A percentile compares a stretch with the other conserved stretches of the same genome.
phyloP scores from a whole-genome alignment of 2,329 filamentous ascomycete species.

The Sphaerulina vaccinii region DNA sequence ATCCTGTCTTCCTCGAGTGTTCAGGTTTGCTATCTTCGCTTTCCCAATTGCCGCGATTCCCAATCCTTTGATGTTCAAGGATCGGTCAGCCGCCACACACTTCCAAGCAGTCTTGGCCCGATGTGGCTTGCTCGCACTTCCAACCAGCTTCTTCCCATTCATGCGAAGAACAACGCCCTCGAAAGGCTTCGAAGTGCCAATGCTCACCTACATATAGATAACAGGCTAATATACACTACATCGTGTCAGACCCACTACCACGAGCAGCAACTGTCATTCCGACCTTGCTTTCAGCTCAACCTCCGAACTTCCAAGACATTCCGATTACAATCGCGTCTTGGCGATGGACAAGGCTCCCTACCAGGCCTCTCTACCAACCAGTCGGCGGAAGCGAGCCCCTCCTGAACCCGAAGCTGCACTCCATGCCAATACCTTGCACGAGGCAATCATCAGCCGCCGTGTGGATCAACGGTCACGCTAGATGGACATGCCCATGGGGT shows the following conservation, averaged over 20 bases:
- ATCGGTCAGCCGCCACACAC: no score
- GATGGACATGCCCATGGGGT: constrained; percentile 8
- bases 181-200: constrained; percentile 12
- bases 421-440: not conserved
- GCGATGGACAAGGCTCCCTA: not conserved
- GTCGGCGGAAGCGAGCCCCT: not conserved
- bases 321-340: constrained; percentile 3
- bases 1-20: not conserved
- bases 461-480: constrained; percentile 7
- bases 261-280: not conserved
- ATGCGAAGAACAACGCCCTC: constrained; percentile 3
- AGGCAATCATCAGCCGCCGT: not conserved
- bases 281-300: constrained; percentile 4
- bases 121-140: constrained; percentile 5
- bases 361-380: not conserved
- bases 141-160: not conserved
- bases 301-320: constrained; percentile 12
- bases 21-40: no score
- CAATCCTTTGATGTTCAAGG: no score
- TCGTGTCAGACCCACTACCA: not conserved
- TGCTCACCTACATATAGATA: constrained; percentile 1
- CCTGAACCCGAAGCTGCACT: no score
- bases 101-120: constrained; percentile 11
- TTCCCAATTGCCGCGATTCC: no score
- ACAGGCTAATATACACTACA: constrained; percentile 1